phyloP scores from a whole-genome alignment of 495 filamentous ascomycete species.

The Glutinoglossum americanum region DNA sequence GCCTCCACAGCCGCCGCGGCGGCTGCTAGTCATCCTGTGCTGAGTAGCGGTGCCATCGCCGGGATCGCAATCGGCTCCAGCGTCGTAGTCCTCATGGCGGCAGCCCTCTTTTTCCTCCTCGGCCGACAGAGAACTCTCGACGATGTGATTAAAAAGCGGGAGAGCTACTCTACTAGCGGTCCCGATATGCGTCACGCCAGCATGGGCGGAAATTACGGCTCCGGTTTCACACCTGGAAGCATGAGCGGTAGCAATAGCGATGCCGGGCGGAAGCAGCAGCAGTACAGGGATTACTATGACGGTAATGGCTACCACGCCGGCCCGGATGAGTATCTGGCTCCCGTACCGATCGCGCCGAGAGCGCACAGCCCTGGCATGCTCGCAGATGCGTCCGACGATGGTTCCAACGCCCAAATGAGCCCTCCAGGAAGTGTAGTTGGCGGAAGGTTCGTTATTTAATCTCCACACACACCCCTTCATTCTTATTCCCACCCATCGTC shows the following conservation, averaged over 20 bases:
- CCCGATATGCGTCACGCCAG: neutral
- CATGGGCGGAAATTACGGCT: neutral
- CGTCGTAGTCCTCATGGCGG: conserved; percentile 16
- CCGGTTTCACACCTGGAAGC: neutral
- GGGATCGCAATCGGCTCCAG: conserved; percentile 23
- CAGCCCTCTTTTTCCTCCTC: conserved; percentile 21
- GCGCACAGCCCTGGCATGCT: neutral
- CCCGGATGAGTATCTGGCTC: neutral
- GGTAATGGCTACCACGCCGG: neutral
- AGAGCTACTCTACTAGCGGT: neutral
- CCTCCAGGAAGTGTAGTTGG: neutral
- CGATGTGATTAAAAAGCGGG: neutral
- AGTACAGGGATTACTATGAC: neutral
- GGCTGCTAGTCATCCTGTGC: neutral
- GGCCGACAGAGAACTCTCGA: conserved; percentile 9
- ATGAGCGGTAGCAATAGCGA: neutral
- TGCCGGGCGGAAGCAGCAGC: neutral
- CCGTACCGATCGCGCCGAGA: neutral
- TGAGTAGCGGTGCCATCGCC: conserved; percentile 22
- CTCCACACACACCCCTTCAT: too few relatives aligned
- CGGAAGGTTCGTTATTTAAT: neutral
- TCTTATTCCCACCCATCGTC: neutral
- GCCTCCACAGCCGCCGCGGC: neutral
- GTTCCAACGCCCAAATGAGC: neutral
- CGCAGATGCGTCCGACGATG: neutral